Evolutionary conservation across 495 filamentous ascomycete genomes (phyloP), one percentile per base, ranked within the genome.

Genomic region (Tuber indicum): DNA sequence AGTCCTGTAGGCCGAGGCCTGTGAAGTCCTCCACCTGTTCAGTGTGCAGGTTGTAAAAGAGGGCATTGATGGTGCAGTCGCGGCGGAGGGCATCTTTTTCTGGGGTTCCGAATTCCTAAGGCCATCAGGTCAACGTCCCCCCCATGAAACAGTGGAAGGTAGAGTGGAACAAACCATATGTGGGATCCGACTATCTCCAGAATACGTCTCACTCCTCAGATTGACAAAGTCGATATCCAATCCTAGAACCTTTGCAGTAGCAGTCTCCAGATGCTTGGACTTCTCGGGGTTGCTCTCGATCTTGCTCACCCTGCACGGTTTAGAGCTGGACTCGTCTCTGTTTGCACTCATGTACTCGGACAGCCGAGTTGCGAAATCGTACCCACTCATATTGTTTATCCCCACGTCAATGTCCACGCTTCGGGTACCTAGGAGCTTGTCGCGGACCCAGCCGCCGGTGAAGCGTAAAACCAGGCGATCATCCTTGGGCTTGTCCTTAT

Each of bases 381-480:
- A 91, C 69, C 96, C 96, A 0, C 94, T 98, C 94, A 98, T 96
- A 73, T 88, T 91, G 86, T 95, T 96, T 86, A 99, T 97, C 43
- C 92, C 93, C 52, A 95, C 92, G 83, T 99, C 96, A 78, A 99
- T 97, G 80, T 99, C 96, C 83, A 96, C 89, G 83, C 93, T 96
- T 45, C 85, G 86, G 42, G 91, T 86, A 14, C 91, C 92, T 2
- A 99, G 88, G 14, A 99, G 88, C 87, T 97, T 98, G 87, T 99
- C 96, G 58, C 96, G 91, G 43, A 99, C 96, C 96, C 96, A 99
- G n/a, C 96, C 96, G 62, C 96, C 96, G 19, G 96, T 94, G 85
- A 95, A 98, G 19, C 96, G 92, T 26, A 99, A 87, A 6, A 90
- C 86, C 1, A 90, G 82, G 75, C 62, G 66, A 26, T 66, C 58